A percentile compares a stretch with the other conserved stretches of the same genome.
These are phyloP conservation scores for Aspergillus ustus DNA, from an alignment of 2,329 filamentous ascomycete genomes.

Conservation along the genomic window DNA sequence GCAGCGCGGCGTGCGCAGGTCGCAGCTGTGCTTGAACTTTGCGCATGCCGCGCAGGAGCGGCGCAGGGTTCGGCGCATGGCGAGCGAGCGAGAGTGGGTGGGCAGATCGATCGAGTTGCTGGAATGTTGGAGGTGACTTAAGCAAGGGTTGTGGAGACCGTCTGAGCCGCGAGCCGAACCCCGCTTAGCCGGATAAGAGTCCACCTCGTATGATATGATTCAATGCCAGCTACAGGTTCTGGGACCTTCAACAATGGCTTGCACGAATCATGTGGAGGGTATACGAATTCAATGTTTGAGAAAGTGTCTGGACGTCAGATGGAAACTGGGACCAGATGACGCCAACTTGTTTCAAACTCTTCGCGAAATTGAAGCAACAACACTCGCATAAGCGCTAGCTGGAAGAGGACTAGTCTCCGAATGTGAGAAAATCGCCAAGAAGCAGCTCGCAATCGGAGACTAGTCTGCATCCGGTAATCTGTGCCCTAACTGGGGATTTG, in stretches of 20 bases:
- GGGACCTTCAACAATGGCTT: not conserved
- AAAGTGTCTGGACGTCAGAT: too few species aligned
- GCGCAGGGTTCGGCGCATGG: conserved; percentile 62
- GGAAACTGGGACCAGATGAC: too few species aligned
- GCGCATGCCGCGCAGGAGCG: conserved; percentile 62
- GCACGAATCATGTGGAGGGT: not conserved
- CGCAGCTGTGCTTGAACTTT: conserved; percentile 61
- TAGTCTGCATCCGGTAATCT: conserved; percentile 28
- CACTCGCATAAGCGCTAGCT: conserved; percentile 2
- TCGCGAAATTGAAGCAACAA: not conserved
- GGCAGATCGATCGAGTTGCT: not conserved
- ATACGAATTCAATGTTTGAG: too few species aligned
- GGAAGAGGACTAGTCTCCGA: conserved; percentile 32
- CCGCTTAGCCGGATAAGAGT: not conserved
- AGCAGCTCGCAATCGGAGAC: conserved; percentile 19
- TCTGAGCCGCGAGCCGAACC: not conserved
- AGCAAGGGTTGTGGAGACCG: not conserved
- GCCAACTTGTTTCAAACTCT: not conserved
- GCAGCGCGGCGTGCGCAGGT: conserved; percentile 59
- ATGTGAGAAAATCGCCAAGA: not conserved
- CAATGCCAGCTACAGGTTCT: not conserved
- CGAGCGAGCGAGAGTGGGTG: conserved; percentile 15
- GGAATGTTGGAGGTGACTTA: not conserved
- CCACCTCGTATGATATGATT: not conserved
- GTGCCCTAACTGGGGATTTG: conserved; percentile 4